Evolutionary conservation across 495 filamentous ascomycete genomes (phyloP), one percentile per base, ranked within the genome.

Genomic region (Penicillium angulare): DNA sequence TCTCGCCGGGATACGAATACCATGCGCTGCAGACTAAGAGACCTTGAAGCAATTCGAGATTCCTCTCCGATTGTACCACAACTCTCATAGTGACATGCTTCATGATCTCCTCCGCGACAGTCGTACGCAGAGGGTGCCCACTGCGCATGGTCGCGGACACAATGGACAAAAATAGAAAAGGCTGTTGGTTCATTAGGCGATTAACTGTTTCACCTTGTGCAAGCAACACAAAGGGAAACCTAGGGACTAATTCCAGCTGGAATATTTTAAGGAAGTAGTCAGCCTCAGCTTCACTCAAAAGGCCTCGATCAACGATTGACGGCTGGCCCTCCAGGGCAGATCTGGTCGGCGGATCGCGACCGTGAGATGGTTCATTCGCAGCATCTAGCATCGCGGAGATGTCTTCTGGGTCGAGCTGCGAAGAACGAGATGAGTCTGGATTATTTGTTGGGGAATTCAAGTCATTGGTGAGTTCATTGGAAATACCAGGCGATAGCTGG

Each of bases 1-100:
- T 50, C 51, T 59, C 55, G 34, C 44, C 52, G 31, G 59, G 55
- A 47, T 59, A 62, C 10, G 52, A 53, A 45, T 59, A 59, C 59
- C 59, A 62, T 49, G 59, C 55, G 16, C 31, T 44, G 21, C 59
- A 44, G 23, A 62, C 46, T 22, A 62, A 38, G 17, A 62, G 52
- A 48, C 55, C 59, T 24, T 52, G 56, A 16, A 62, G 59, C 22
- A 59, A 23, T 22, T 62, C 59, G 5, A 59, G 45, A 48, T 53
- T 62, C 38, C 59, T 56, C 52, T 62, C 59, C 6, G 55, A 59
- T 15, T 47, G 44, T 45, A 16, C 46, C 45, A 62, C 49, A 18
- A 59, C 18, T 16, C 59, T 52, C 26, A 48, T 38, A 1, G 51
- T 59, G 38, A 62, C 41, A 16, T 62, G 59, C 27, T 56, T 56